Evolutionary conservation across 768 basidiomycete species (phyloP), one percentile per base, ranked within the genome.

Genomic region (Pleurotus citrinopileatus): DNA sequence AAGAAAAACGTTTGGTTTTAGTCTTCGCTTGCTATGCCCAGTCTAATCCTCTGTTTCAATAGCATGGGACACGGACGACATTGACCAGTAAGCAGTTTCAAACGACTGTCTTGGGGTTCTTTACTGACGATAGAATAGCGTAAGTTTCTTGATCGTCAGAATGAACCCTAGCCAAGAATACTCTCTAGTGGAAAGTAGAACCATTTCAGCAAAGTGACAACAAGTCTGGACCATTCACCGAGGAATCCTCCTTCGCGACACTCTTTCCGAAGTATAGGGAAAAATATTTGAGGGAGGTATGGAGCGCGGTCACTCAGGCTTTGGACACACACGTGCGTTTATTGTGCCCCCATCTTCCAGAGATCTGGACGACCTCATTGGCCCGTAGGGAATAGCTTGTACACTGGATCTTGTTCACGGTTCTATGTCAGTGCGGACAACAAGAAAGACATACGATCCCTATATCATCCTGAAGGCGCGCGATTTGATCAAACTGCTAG

Each of bases 11-110:
- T 96, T 64, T 65, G 92, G 72, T 26, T 1, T 36, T 22, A 22
- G n/a, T 8, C 2, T 44, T 40, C n/a, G 13, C 28, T 13, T 28
- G 20, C n/a, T 32, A 26, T 3, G 17, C 9, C 2, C 23, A 7
- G 52, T 13, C 55, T 64, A 34, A 60, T 53, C 22, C 48, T 57
- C 32, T 57, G 55, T 53, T 27, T 56, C 50, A 63, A 50, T 60
- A 98, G 96, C 95, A 65, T 98, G 96, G 96, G 96, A 98, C 66
- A 98, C 95, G 40, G 95, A 98, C 68, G 96, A 97, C 62, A 94
- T 98, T 70, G 91, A 98, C 78, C 95, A 97, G 94, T 96, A 67
- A 85, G 94, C 58, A 34, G 46, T 56, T n/a, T n/a, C 29, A 50
- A 47, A 51, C 37, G 46, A 32, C 53, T 53, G 53, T 15, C 5